Conservation (phyloP, 2,329 filamentous ascomycete species). For the Trichoderma sp. region DNA sequence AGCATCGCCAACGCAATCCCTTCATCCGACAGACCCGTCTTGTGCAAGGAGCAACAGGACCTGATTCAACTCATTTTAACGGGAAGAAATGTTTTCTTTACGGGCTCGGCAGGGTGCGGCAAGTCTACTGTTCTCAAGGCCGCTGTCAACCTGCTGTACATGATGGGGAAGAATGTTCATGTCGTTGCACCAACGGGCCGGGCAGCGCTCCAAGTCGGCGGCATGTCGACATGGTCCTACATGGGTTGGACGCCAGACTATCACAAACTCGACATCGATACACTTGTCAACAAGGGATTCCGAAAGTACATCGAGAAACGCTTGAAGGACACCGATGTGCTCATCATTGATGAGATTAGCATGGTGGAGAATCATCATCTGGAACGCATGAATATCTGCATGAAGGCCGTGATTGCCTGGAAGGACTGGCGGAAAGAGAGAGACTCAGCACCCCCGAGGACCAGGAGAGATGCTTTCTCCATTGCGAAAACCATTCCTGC, state of each 20-base stretch:
- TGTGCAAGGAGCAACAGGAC: slow-evolving; percentile 27
- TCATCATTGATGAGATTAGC: slow-evolving; percentile 65
- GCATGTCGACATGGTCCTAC: slow-evolving; percentile 56
- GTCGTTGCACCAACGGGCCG: slow-evolving; percentile 60
- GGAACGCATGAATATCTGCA: slow-evolving; percentile 26
- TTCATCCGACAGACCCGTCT: background rate
- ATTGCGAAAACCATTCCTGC: slow-evolving; percentile 23
- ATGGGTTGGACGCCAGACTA: slow-evolving; percentile 51
- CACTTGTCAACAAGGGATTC: background rate
- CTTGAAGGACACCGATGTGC: slow-evolving; percentile 48
- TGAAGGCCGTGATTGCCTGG: slow-evolving; percentile 34
- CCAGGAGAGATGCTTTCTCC: slow-evolving; percentile 27
- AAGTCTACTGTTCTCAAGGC: slow-evolving; percentile 32
- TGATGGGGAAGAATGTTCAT: slow-evolving; percentile 35
- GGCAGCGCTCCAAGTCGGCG: slow-evolving; percentile 56
- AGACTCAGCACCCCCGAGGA: slow-evolving; percentile 25
- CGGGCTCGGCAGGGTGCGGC: slow-evolving; percentile 56
- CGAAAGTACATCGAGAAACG: slow-evolving; percentile 32
- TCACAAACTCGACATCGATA: slow-evolving; percentile 12
- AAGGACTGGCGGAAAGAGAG: background rate
- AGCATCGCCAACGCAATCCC: background rate
- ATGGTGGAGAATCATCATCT: slow-evolving; percentile 59
- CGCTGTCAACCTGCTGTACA: slow-evolving; percentile 25
- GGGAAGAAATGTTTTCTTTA: slow-evolving; percentile 61
- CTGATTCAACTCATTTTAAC: slow-evolving; percentile 45